Percentiles rank a stretch among this genome's conserved stretches.
Conservation (phyloP, 805 yeast genomes). For the Candida golubevii region DNA sequence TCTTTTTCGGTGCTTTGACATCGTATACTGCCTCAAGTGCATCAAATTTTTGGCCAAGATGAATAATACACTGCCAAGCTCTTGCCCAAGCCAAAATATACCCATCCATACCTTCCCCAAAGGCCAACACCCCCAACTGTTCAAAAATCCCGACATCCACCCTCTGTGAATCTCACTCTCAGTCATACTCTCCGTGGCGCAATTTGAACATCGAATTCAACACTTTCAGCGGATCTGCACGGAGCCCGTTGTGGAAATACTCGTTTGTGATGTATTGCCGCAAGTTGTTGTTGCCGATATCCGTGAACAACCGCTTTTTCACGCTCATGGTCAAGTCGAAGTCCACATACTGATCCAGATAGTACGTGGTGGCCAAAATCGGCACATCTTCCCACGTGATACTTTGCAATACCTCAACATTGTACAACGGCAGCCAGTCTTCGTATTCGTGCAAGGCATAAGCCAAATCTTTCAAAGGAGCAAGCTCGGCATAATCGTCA, state of each 20-base stretch:
- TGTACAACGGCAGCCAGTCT: constrained; percentile 37
- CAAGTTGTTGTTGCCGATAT: constrained; percentile 31
- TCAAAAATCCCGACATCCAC: no score
- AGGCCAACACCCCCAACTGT: no score
- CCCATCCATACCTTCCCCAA: no score
- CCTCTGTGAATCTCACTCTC: background rate
- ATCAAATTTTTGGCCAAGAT: no score
- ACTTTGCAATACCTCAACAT: constrained; percentile 22
- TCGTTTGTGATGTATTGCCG: constrained; percentile 45
- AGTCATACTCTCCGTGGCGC: constrained; percentile 39
- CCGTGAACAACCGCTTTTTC: constrained; percentile 24
- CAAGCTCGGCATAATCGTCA: constrained; percentile 44
- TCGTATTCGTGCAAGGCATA: constrained; percentile 28
- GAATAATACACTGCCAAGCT: no score
- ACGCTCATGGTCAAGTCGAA: constrained; percentile 38
- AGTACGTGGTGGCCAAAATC: constrained; percentile 48
- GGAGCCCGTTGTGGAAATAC: constrained; percentile 48
- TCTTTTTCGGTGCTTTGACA: no score
- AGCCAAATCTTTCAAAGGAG: constrained; percentile 38
- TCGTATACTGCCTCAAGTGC: no score
- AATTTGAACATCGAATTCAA: constrained; percentile 37
- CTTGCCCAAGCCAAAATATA: no score
- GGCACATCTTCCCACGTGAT: constrained; percentile 36
- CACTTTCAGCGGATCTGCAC: constrained; percentile 38
- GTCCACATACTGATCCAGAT: constrained; percentile 50